Percentiles rank a stretch among this genome's conserved stretches.
Evolutionary conservation across 2,329 filamentous ascomycete genomes (phyloP).

Genomic region (Alternaria brassicae): DNA sequence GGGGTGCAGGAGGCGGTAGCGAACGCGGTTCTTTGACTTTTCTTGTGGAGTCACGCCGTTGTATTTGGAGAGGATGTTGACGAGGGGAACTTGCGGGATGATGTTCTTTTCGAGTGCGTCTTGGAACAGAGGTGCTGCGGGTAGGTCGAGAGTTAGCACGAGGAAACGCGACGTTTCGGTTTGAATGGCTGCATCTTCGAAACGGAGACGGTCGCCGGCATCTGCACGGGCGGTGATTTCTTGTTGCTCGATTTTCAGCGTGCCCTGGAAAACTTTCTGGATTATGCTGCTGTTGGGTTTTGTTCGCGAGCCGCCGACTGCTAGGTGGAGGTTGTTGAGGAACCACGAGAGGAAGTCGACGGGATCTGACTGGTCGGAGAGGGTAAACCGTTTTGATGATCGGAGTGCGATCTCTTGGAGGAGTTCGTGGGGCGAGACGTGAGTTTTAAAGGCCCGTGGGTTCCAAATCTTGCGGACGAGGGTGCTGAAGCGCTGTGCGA

Average conservation of each 20-base stretch:
- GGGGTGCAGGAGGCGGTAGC: constrained; percentile 88
- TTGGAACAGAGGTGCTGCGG: constrained; percentile 91
- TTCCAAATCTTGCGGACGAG: constrained; percentile 98
- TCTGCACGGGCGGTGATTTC: constrained; percentile 91
- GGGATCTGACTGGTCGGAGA: constrained; percentile 90
- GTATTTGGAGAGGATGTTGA: constrained; percentile 83
- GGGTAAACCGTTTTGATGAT: constrained; percentile 89
- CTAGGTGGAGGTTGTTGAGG: constrained; percentile 91
- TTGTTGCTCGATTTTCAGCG: constrained; percentile 90
- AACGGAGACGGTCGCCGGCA: constrained; percentile 83
- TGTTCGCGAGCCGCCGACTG: constrained; percentile 86
- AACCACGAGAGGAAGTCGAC: constrained; percentile 98
- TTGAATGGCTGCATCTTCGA: constrained; percentile 89
- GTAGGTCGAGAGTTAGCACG: constrained; percentile 91
- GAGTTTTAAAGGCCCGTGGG: constrained; percentile 90
- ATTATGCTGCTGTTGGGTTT: constrained; percentile 86
- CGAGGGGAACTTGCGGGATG: constrained; percentile 87
- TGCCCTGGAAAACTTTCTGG: constrained; percentile 92
- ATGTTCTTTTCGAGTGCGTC: constrained; percentile 94
- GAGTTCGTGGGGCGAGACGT: constrained; percentile 96
- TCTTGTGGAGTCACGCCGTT: constrained; percentile 88
- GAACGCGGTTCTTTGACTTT: constrained; percentile 83
- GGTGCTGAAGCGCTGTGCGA: constrained; percentile 86
- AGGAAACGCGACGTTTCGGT: constrained; percentile 81
- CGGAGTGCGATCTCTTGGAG: constrained; percentile 91